These are phyloP conservation scores for Trichoderma gamsii DNA, from an alignment of 495 filamentous ascomycete genomes.

Conservation along the genomic window DNA sequence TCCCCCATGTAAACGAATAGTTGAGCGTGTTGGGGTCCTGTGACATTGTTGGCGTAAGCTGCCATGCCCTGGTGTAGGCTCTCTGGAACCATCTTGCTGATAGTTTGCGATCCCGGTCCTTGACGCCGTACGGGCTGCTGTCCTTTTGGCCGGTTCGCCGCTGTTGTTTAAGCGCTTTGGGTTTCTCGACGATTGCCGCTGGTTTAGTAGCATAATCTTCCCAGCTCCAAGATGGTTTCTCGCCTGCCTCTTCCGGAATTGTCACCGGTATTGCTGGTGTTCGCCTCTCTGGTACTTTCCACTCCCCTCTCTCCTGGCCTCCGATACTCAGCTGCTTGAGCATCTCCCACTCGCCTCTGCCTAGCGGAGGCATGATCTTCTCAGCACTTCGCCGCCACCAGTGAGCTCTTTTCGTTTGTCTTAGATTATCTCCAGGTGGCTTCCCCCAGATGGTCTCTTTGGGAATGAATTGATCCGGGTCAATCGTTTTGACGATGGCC, in stretches of 20 bases:
- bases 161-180: constrained; percentile 20
- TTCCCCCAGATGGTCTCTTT: constrained; percentile 57
- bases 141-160: neutral
- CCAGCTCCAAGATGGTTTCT: constrained; percentile 21
- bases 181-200: constrained; percentile 23
- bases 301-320: constrained; percentile 43
- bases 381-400: constrained; percentile 54
- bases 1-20: constrained; percentile 35
- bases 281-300: constrained; percentile 27
- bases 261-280: constrained; percentile 20
- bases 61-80: constrained; percentile 31
- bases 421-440: constrained; percentile 46
- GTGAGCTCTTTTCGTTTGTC: constrained; percentile 50
- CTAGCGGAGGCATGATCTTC: constrained; percentile 65
- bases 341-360: constrained; percentile 55
- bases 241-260: neutral
- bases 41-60: constrained; percentile 28
- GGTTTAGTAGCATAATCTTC: constrained; percentile 23
- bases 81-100: constrained; percentile 25
- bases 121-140: constrained; percentile 1
- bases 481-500: constrained; percentile 36
- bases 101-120: constrained; percentile 12
- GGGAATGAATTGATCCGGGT: constrained; percentile 48
- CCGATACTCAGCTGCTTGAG: constrained; percentile 46
- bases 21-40: constrained; percentile 22